Evolutionary conservation across 2,329 filamentous ascomycete genomes (phyloP), one percentile per base, ranked within the genome.

Genomic region (Fusarium napiforme): DNA sequence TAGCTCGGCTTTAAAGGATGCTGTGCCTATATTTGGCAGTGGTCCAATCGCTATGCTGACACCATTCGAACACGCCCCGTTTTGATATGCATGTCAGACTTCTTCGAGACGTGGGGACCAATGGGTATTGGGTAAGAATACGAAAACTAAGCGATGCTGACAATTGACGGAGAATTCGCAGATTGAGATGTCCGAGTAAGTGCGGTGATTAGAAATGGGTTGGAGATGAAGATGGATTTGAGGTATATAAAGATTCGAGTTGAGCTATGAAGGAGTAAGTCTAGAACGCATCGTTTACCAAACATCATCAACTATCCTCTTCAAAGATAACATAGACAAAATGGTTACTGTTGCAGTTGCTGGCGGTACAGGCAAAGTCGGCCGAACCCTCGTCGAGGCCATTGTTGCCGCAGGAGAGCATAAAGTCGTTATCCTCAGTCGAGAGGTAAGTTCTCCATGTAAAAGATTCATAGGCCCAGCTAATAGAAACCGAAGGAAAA

Each of bases 361-460:
- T 28, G 66, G 64, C 8, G 57, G 66, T 12, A 69, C 66, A 15
- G 67, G 64, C 30, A 69, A 64, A 5, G 59, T 70, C 30, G 59
- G 59, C 26, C 50, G 59, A 7, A 49, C 52, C 3, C 26, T 69
- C 1, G 59, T 69, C 4, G 58, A 64, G 28, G 50, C 67, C 21
- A 46, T 69, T 5, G 28, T 58, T 21, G 34, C 50, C 1, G 28
- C 15, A 47, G 59, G 46, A 42, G 67, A 69, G 6, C 40, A 57
- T n/a, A 9, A 63, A 23, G 49, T 63, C 2, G 16, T 63, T n/a
- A 14, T 68, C 2, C 50, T 69, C 14, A 63, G 64, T 2, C 19
- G 67, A 57, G 23, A 68, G 15, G 57, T 53, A 14, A 36, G 14
- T 3, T 3, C 3, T 9, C 15, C 34, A 36, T 3, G 7, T 3